Base-by-base conservation (phyloP, 2,329 filamentous ascomycete genomes). In the Ascocoryne sarcoides region DNA sequence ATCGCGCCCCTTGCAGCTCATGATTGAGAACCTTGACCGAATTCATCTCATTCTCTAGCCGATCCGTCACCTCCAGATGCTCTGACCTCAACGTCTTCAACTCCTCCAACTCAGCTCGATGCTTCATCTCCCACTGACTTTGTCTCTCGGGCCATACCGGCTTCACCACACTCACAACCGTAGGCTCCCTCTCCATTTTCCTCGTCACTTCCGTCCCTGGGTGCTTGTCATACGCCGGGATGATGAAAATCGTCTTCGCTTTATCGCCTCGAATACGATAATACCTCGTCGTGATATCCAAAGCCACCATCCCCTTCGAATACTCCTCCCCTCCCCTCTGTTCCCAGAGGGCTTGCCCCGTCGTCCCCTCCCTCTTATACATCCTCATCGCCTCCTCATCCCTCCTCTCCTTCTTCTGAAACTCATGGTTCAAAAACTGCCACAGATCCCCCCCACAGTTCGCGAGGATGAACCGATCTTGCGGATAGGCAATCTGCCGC, bases 401-500 rank as follows among this genome's bases (percentile, higher is more conserved):
- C 0, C 38, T 28, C 4, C 35, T 26, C 12, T 56, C 55, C 18
- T 54, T 48, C 19, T 49, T 47, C 5, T 52, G 70, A 5, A 79
- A 59, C 40, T 65, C 47, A 10, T 57, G 57, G 49, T 74, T 69
- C 14, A 79, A 54, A 38, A 63, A 60, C 5, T 57, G 50, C 43
- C 64, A 69, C 12, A 75, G 60, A 37, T 74, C 71, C 29, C 75
- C 67, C 3, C 71, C 71, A 0, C 67, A 66, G 44, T 77, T 76
- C 46, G 63, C 68, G 2, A 79, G 60, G 10, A 79, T 56, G 60
- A 69, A 79, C 8, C 65, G 64, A 53, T 76, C 72, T 60, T 78
- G 74, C 1, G 69, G 68, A 52, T 64, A 71, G 1, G 65, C 66
- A 17, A 82, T 65, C 41, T 70, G 67, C 15, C 77, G 66, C 3